A percentile compares a stretch with the other conserved stretches of the same genome.
These are phyloP conservation scores for Tillandsia leiboldiana DNA, from an alignment of 176 grass and related monocot genomes.

Conservation along the genomic window DNA sequence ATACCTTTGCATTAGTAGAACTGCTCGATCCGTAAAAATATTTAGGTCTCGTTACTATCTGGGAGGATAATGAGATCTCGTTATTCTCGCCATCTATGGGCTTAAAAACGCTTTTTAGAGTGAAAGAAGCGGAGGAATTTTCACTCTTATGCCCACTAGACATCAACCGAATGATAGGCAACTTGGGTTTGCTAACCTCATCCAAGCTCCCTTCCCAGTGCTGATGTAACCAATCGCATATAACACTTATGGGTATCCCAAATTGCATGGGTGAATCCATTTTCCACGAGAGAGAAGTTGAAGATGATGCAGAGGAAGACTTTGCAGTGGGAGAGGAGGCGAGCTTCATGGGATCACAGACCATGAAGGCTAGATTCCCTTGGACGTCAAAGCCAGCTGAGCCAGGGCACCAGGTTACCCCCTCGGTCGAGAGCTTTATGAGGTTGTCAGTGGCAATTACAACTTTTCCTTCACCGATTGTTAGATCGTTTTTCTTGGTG, in stretches of 20 bases:
- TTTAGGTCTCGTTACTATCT: slow-evolving; percentile 34
- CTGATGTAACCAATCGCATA: slow-evolving; percentile 90
- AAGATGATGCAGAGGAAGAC: slow-evolving; percentile 58
- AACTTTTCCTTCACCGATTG: slow-evolving; percentile 72
- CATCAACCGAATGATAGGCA: slow-evolving; percentile 54
- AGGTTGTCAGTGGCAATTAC: slow-evolving; percentile 82
- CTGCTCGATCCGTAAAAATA: slow-evolving; percentile 49
- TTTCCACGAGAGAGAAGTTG: slow-evolving; percentile 43
- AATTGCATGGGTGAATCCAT: slow-evolving; percentile 67
- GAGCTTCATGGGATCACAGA: slow-evolving; percentile 94
- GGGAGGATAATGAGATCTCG: slow-evolving; percentile 32
- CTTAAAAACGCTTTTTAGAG: slow-evolving; percentile 53
- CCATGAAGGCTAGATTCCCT: slow-evolving; percentile 86
- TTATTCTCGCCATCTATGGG: slow-evolving; percentile 40
- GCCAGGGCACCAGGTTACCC: slow-evolving; percentile 57
- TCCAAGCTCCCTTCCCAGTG: slow-evolving; percentile 87
- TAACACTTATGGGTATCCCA: slow-evolving; percentile 65
- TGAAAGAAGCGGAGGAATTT: slow-evolving; percentile 56
- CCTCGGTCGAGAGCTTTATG: slow-evolving; percentile 55
- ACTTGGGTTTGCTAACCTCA: slow-evolving; percentile 79
- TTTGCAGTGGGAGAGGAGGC: slow-evolving; percentile 64
- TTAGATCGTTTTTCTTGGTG: slow-evolving; percentile 44
- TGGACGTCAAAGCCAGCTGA: slow-evolving; percentile 84
- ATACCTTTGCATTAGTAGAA: slow-evolving; percentile 51
- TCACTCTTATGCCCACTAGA: slow-evolving; percentile 37